Conservation (phyloP, 305 asterid genomes). For the Fraxinus latifolia region DNA sequence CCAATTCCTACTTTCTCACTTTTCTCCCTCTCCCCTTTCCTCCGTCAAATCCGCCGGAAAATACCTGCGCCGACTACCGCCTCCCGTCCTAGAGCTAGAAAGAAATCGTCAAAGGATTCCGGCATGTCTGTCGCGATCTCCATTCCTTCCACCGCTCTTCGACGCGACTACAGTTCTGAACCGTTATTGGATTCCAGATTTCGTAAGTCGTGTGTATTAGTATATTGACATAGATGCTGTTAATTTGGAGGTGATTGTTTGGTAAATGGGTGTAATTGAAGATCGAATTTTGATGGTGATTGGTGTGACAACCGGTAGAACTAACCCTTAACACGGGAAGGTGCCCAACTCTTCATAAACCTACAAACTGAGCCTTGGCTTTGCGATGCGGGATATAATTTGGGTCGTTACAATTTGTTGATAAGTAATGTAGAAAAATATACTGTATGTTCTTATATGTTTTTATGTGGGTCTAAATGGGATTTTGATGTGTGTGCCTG, state of each 20-base stretch:
- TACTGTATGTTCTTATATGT: background rate
- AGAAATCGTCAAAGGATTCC: slow-evolving; percentile 31
- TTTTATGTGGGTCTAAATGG: slow-evolving; percentile 9
- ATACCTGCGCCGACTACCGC: slow-evolving; percentile 28
- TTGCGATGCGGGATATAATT: background rate
- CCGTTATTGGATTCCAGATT: slow-evolving; percentile 57
- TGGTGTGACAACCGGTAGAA: background rate
- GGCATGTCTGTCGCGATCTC: slow-evolving; percentile 57
- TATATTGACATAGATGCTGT: background rate
- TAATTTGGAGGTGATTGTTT: background rate
- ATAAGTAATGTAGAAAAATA: background rate
- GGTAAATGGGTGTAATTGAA: background rate
- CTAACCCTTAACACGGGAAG: background rate
- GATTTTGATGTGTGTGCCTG: slow-evolving; percentile 6
- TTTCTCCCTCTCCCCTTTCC: slow-evolving; percentile 26
- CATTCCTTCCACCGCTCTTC: slow-evolving; percentile 35
- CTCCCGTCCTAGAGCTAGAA: slow-evolving; percentile 26
- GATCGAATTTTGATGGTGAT: slow-evolving; percentile 3
- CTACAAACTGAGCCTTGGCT: background rate
- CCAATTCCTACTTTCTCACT: slow-evolving; percentile 37
- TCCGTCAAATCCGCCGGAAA: slow-evolving; percentile 36
- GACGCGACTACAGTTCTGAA: slow-evolving; percentile 54
- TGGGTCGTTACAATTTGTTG: background rate
- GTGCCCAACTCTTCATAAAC: background rate
- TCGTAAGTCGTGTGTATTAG: slow-evolving; percentile 39